Conservation (phyloP, 169 alveolate species). For the Plasmodium gaboni region DNA sequence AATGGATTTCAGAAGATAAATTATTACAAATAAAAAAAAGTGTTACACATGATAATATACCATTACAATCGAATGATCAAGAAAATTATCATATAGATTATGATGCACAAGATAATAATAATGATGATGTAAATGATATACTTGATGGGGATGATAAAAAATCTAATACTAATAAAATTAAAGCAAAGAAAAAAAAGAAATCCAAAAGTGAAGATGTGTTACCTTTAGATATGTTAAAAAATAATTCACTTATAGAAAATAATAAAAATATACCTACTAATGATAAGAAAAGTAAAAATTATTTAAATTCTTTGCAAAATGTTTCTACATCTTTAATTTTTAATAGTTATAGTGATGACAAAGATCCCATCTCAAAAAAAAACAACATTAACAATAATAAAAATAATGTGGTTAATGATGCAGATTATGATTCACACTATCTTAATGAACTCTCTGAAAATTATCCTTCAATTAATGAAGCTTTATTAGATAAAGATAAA, state of each 20-base stretch:
- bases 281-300: slow-evolving; percentile 21
- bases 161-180: background rate
- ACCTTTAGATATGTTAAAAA: background rate
- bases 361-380: background rate
- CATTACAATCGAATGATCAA: too few species aligned
- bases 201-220: slow-evolving; percentile 22
- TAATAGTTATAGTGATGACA: background rate
- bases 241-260: background rate
- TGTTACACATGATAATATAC: background rate
- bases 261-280: background rate
- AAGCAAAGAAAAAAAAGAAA: slow-evolving; percentile 33
- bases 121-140: background rate
- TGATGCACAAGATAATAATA: too few species aligned
- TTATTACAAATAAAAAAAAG: slow-evolving; percentile 22
- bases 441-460: slow-evolving; percentile 40
- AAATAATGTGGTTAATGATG: slow-evolving; percentile 14
- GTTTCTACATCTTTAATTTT: background rate
- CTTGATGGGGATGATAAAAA: slow-evolving; percentile 5
- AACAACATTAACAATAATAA: background rate
- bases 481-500: slow-evolving; percentile 25
- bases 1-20: slow-evolving; percentile 43
- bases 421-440: slow-evolving; percentile 33
- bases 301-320: slow-evolving; percentile 21
- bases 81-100: too few species aligned
- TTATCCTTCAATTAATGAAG: slow-evolving; percentile 52